These are phyloP conservation scores for Amylostereum chailletii DNA, from an alignment of 1,284 basidiomycete species.

Conservation along the genomic window DNA sequence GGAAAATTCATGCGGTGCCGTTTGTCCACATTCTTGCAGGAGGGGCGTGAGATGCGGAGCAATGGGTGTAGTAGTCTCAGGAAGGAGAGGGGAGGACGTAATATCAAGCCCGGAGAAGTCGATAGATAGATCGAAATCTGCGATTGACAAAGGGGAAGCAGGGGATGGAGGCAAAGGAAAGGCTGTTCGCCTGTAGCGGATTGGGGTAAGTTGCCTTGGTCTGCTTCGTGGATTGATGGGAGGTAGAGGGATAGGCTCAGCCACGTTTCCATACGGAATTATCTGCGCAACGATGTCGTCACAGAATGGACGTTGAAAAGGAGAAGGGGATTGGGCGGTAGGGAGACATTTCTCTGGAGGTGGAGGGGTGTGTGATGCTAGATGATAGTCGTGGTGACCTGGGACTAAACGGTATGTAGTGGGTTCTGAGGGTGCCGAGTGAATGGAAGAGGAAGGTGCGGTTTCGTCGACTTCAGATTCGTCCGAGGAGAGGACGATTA, in stretches of 20 bases:
- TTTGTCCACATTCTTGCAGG: constrained; percentile 58
- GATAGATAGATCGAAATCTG: constrained; percentile 45
- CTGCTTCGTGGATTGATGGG: constrained; percentile 19
- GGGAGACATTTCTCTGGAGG: too few relatives aligned
- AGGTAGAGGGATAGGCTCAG: constrained; percentile 23
- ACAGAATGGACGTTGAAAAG: too few relatives aligned
- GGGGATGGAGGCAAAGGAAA: constrained; percentile 43
- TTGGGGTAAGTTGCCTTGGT: constrained; percentile 57
- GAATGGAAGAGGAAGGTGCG: constrained; percentile 5
- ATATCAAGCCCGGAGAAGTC: constrained; percentile 46
- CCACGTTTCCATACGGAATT: background rate
- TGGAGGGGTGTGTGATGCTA: too few relatives aligned
- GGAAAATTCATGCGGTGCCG: constrained; percentile 63
- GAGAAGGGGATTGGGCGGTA: too few relatives aligned
- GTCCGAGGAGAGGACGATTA: constrained; percentile 29
- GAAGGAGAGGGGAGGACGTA: constrained; percentile 16
- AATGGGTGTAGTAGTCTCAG: constrained; percentile 11
- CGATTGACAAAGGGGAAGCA: constrained; percentile 32
- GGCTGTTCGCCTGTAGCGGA: constrained; percentile 36
- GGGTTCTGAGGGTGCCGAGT: background rate
- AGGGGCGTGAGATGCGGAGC: constrained; percentile 52
- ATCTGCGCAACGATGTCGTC: too few relatives aligned
- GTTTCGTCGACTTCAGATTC: constrained; percentile 28
- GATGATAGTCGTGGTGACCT: too few relatives aligned
- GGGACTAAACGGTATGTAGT: too few relatives aligned